phyloP scores from a whole-genome alignment of 148 eudicot genomes.

The Rhododendron ovatum region DNA sequence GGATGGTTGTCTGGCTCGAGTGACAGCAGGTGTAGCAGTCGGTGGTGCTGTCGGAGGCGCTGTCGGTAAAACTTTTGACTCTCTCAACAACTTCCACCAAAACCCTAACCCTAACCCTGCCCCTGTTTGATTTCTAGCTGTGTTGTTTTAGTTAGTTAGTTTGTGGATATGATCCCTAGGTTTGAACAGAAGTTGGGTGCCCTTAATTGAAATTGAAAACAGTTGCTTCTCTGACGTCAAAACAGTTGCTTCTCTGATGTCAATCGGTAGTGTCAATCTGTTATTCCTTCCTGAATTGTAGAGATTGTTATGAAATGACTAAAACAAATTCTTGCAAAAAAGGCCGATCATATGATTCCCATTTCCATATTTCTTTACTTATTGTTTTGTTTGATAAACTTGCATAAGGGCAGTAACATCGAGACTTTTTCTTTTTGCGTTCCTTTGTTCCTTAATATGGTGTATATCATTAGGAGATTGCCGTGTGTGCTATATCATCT shows the following conservation, averaged over 20 bases:
- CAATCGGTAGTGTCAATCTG: not conserved
- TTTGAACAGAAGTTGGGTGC: not conserved
- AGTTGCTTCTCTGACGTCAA: not conserved
- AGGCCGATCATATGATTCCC: not conserved
- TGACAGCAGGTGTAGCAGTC: constrained; percentile 74
- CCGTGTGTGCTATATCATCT: not conserved
- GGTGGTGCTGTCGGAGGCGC: constrained; percentile 95
- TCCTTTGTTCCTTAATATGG: not conserved
- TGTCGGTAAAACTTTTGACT: constrained; percentile 41
- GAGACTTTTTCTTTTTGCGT: not conserved
- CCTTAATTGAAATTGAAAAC: not conserved
- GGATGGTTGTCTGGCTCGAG: constrained; percentile 72
- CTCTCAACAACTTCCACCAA: not conserved
- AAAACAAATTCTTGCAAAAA: not conserved
- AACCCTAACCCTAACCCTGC: constrained; percentile 9
- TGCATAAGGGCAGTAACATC: not conserved
- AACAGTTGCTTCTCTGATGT: not conserved
- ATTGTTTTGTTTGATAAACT: not conserved
- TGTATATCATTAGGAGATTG: not conserved
- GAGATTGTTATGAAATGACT: not conserved
- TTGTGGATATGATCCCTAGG: not conserved
- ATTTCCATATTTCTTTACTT: not conserved
- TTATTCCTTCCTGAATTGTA: not conserved
- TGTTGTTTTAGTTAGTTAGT: not conserved
- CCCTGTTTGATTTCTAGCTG: not conserved